Evolutionary conservation across 2,329 filamentous ascomycete genomes (phyloP).

Genomic region (Nothophaeocryptopus gaeumannii): DNA sequence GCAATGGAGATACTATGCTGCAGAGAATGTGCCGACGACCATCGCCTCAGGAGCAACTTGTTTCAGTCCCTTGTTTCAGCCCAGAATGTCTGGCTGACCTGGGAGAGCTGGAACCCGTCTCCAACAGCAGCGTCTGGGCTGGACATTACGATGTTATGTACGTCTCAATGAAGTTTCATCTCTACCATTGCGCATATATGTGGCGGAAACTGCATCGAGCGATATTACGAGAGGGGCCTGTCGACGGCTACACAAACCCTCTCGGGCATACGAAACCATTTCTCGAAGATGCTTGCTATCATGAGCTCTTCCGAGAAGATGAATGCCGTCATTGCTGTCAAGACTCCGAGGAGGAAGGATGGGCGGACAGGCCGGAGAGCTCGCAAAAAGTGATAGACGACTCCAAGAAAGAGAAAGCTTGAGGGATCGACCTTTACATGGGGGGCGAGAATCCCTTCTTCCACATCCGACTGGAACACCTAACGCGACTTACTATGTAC

Average conservation of each 20-base stretch:
- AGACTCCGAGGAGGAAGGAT: neutral
- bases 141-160: neutral
- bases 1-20: neutral
- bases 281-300: neutral
- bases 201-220: neutral
- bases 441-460: too few species aligned
- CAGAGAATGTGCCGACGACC: neutral
- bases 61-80: too few species aligned
- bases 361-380: neutral
- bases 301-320: neutral
- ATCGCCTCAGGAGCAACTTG: too few species aligned
- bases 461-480: too few species aligned
- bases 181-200: neutral
- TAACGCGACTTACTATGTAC: too few species aligned
- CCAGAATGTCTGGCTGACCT: neutral
- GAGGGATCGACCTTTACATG: too few species aligned
- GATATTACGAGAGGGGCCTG: neutral
- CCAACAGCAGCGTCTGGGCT: neutral
- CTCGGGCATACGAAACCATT: neutral
- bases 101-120: neutral
- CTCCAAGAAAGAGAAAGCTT: too few species aligned
- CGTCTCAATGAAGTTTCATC: neutral
- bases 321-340: neutral
- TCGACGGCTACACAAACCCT: neutral
- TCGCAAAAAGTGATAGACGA: neutral